Evolutionary conservation across 164 flowering plant species (phyloP), one percentile per base, ranked within the genome.

Genomic region (Akebia trifoliata): DNA sequence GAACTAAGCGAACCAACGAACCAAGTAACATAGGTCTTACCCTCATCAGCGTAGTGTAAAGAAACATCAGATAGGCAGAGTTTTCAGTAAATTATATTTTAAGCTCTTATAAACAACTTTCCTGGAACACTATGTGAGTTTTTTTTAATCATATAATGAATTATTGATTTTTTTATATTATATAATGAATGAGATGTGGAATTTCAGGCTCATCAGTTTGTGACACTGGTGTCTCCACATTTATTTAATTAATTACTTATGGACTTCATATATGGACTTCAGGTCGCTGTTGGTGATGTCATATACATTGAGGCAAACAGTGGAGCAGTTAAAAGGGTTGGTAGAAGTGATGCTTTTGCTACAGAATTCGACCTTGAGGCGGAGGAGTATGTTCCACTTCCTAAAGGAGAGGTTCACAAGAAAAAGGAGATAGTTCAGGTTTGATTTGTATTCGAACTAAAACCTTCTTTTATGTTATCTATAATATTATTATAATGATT

Each of bases 261-360:
- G 4, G 8, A 8, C 1, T 2, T 25, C 50, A 29, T 6, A 22
- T 47, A 21, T 47, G 28, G 35, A 50, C 29, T 62, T 56, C 65
- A 94, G 99, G 99, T 94, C 37, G 87, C 97, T 74, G 96, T 94
- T 70, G 99, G 99, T 58, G 99, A 90, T 82, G 97, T 94, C 51
- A 88, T 90, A 67, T 90, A 88, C 65, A 83, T 94, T 62, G 99
- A 94, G 75, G 91, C 91, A 47, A 94, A 94, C 58, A 94, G 99
- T 73, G 99, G 99, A 38, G 99, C 97, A 35, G 97, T 94, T 38
- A 94, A 94, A 77, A 81, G 99, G 63, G 99, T 94, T 14, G 97
- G 99, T 12, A 74, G 96, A 73, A 88, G 97, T 76, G 97, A 94
- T 88, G 95, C 95, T 61, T 90, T 88, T 85, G 97, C 97, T 22